Evolutionary conservation across 345 rosid species (phyloP).

Genomic region (Cardamine chenopodiifolia): DNA sequence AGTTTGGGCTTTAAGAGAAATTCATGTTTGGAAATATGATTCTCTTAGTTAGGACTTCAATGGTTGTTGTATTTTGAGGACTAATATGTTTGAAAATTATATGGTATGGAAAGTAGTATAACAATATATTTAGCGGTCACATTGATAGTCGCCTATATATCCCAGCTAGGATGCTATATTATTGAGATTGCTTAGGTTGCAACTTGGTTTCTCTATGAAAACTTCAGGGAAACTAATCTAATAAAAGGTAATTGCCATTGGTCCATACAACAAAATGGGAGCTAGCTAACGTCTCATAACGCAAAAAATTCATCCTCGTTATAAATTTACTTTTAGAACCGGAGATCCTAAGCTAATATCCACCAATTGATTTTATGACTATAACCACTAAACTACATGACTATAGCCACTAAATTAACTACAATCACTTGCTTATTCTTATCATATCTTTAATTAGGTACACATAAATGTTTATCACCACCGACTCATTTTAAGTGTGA

Average conservation of each 20-base stretch:
- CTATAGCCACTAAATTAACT: not conserved
- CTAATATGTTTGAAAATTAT: not conserved
- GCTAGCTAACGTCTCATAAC: not conserved
- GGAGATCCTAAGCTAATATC: not conserved
- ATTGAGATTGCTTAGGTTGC: not conserved
- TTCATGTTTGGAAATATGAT: not conserved
- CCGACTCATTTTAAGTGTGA: not conserved
- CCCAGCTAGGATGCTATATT: not conserved
- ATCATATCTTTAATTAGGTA: not conserved
- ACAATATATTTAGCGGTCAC: not conserved
- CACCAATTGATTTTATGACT: not conserved
- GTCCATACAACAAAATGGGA: not conserved
- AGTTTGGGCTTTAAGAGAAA: slow-evolving; percentile 6
- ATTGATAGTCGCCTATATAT: not conserved
- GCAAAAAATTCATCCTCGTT: not conserved
- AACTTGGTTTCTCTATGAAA: slow-evolving; percentile 7
- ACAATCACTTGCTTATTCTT: not conserved
- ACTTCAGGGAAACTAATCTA: not conserved
- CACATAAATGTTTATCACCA: not conserved
- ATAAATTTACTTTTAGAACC: not conserved
- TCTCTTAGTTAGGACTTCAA: not conserved
- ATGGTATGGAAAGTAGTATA: not conserved
- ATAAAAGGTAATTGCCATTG: not conserved
- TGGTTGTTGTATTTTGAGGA: not conserved
- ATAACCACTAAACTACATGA: slow-evolving; percentile 15